Evolutionary conservation across 306 rosid genomes (phyloP).

Genomic region (Lagenaria siceraria): DNA sequence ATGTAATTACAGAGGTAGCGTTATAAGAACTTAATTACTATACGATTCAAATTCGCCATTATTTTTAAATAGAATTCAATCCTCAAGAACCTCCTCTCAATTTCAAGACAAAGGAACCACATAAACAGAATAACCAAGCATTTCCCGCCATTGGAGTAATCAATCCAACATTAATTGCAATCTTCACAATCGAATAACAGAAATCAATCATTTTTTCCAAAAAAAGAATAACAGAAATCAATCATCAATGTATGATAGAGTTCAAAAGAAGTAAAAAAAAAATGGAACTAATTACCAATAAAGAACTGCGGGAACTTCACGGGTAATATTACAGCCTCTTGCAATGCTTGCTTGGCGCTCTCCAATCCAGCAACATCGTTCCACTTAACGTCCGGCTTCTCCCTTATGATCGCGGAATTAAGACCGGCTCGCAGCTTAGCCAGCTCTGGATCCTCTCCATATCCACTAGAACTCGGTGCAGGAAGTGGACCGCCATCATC

Average conservation of each 20-base stretch:
- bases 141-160: too few species aligned
- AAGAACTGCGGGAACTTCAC: conserved; percentile 95
- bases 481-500: conserved; percentile 61
- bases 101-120: too few species aligned
- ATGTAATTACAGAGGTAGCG: too few species aligned
- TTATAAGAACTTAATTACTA: too few species aligned
- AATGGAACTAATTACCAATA: conserved; percentile 50
- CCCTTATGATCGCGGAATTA: conserved; percentile 81
- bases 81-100: too few species aligned
- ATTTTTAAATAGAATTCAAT: too few species aligned
- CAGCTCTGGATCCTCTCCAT: conserved; percentile 85
- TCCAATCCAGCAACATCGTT: conserved; percentile 92
- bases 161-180: too few species aligned
- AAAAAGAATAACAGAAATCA: too few species aligned
- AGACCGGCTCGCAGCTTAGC: conserved; percentile 76
- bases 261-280: not conserved
- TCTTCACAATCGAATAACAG: too few species aligned
- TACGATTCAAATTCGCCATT: too few species aligned
- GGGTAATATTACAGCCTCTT: conserved; percentile 91
- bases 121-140: too few species aligned
- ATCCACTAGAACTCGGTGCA: conserved; percentile 64
- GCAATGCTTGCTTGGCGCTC: conserved; percentile 90
- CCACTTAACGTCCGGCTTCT: conserved; percentile 94
- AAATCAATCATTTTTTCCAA: too few species aligned
- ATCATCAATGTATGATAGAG: not conserved